These are phyloP conservation scores for Salix arbutifolia DNA, from an alignment of 345 rosid species.

Conservation along the genomic window DNA sequence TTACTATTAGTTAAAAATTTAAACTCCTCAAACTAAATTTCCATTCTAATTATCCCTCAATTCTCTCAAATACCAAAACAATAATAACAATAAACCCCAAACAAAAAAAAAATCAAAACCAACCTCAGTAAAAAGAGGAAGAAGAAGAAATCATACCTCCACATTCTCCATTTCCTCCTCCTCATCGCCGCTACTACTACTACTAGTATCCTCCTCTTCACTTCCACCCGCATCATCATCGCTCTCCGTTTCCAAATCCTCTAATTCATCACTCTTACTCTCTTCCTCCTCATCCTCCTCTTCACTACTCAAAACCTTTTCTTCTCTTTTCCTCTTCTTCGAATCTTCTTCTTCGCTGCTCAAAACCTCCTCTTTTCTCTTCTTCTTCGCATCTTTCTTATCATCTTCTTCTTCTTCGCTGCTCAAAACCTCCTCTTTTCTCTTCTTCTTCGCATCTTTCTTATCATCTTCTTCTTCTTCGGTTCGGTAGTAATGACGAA, in stretches of 20 bases:
- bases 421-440: not conserved
- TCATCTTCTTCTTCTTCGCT: conserved; percentile 20
- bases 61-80: not conserved
- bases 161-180: conserved; percentile 38
- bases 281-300: conserved; percentile 10
- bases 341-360: conserved; percentile 19
- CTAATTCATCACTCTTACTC: conserved; percentile 5
- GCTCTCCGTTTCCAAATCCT: conserved; percentile 20
- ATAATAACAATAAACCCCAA: not conserved
- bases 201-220: conserved; percentile 38
- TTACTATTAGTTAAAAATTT: no score
- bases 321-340: conserved; percentile 21
- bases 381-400: not conserved
- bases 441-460: not conserved
- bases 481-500: conserved; percentile 61
- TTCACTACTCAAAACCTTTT: conserved; percentile 2
- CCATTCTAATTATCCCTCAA: no score
- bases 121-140: not conserved
- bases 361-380: not conserved
- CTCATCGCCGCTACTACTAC: conserved; percentile 29
- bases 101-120: not conserved
- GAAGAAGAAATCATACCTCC: conserved; percentile 29
- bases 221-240: not conserved
- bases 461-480: conserved; percentile 34
- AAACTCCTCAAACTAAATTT: no score